phyloP scores from a whole-genome alignment of 306 rosid genomes.

The Vachellia collinsii region DNA sequence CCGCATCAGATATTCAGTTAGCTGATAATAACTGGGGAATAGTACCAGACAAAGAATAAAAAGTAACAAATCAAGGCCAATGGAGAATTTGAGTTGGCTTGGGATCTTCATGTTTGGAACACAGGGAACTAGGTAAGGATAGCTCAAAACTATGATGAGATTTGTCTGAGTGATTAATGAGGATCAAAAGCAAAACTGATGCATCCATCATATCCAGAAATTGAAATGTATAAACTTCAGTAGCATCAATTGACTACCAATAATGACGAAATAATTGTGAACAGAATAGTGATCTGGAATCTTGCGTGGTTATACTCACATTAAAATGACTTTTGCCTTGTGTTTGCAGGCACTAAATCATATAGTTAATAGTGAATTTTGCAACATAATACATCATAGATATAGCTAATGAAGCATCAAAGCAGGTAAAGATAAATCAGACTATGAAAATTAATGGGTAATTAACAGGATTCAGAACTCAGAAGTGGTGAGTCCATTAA shows the following conservation, averaged over 20 bases:
- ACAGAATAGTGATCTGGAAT: background rate
- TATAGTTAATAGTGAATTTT: background rate
- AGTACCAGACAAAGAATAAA: background rate
- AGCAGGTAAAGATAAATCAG: slow-evolving; percentile 13
- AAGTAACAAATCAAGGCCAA: background rate
- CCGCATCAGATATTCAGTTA: slow-evolving; percentile 22
- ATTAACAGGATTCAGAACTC: slow-evolving; percentile 15
- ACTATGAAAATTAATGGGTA: background rate
- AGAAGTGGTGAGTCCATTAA: background rate
- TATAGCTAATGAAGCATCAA: slow-evolving; percentile 10
- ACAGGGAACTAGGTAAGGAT: background rate
- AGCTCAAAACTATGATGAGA: background rate
- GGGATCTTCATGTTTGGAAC: slow-evolving; percentile 9
- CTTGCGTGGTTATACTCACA: background rate
- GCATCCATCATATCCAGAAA: background rate
- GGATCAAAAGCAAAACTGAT: background rate
- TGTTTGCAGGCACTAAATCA: background rate
- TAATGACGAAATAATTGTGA: slow-evolving; percentile 4
- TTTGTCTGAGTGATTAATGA: slow-evolving; percentile 4
- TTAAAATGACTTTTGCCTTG: background rate
- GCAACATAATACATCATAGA: background rate
- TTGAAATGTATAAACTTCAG: background rate
- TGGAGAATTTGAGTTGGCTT: slow-evolving; percentile 19
- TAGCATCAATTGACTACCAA: background rate
- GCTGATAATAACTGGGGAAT: background rate